Evolutionary conservation across 2,329 filamentous ascomycete species (phyloP).

Genomic region (Scytalidium lignicola): DNA sequence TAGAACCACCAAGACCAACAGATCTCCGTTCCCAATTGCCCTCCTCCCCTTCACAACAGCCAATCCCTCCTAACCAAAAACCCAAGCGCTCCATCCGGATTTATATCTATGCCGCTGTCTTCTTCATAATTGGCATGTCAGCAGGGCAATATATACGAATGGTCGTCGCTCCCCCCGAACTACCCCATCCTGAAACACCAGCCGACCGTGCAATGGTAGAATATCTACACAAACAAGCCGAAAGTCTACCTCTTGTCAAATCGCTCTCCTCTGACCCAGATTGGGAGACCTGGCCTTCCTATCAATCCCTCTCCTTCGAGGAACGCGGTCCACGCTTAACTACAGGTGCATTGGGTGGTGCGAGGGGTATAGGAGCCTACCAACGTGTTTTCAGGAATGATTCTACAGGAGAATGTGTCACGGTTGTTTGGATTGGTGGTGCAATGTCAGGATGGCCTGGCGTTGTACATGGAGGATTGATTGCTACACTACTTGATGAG

Average conservation of each 20-base stretch:
- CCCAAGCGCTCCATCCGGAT: slow-evolving; percentile 22
- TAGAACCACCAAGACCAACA: slow-evolving; percentile 4
- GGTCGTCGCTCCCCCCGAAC: slow-evolving; percentile 38
- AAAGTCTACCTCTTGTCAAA: slow-evolving; percentile 42
- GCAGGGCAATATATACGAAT: slow-evolving; percentile 34
- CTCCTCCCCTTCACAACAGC: slow-evolving; percentile 7
- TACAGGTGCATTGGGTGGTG: slow-evolving; percentile 37
- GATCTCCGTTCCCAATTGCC: slow-evolving; percentile 23
- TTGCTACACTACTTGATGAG: slow-evolving; percentile 67
- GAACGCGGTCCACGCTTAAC: slow-evolving; percentile 30
- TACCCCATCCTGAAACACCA: slow-evolving; percentile 33
- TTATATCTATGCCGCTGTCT: slow-evolving; percentile 29
- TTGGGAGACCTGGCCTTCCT: slow-evolving; percentile 38
- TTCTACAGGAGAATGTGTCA: slow-evolving; percentile 50
- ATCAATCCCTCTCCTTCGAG: slow-evolving; percentile 21
- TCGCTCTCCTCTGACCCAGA: slow-evolving; percentile 38
- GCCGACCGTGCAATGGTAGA: slow-evolving; percentile 37
- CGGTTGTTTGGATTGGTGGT: slow-evolving; percentile 64
- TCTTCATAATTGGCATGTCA: slow-evolving; percentile 36
- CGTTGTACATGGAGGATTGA: slow-evolving; percentile 64
- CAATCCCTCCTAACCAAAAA: slow-evolving; percentile 9
- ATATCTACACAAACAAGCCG: slow-evolving; percentile 37
- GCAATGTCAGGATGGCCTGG: slow-evolving; percentile 64
- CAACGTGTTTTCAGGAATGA: slow-evolving; percentile 62
- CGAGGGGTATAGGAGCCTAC: slow-evolving; percentile 38